phyloP scores from a whole-genome alignment of 1,284 basidiomycete genomes.

The Apiotrichum sp. region DNA sequence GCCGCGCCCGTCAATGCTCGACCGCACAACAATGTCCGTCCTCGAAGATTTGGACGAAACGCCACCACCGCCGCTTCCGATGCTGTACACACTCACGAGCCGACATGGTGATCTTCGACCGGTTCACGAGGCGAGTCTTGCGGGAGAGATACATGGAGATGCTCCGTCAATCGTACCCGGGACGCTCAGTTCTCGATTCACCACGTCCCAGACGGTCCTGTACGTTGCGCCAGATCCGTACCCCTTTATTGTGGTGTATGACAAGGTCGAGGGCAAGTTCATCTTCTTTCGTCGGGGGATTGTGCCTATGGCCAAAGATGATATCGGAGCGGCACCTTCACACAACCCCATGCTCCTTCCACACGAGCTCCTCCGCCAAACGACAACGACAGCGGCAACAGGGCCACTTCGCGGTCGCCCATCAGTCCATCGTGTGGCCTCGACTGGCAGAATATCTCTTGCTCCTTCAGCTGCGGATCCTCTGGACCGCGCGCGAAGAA shows the following conservation, averaged over 20 bases:
- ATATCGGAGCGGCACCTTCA: slow-evolving; percentile 4
- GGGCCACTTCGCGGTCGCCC: not conserved
- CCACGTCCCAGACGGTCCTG: slow-evolving; percentile 14
- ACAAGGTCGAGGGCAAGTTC: slow-evolving; percentile 24
- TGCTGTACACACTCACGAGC: slow-evolving; percentile 68
- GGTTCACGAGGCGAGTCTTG: slow-evolving; percentile 45
- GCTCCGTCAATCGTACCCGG: not conserved
- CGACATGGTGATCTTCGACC: slow-evolving; percentile 68
- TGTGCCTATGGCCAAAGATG: slow-evolving; percentile 9
- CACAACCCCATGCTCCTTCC: slow-evolving; percentile 20
- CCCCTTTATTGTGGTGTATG: slow-evolving; percentile 30
- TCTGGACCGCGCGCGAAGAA: slow-evolving; percentile 27
- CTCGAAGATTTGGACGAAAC: slow-evolving; percentile 60
- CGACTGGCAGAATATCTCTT: not conserved
- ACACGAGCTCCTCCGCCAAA: slow-evolving; percentile 23
- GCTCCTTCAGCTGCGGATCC: slow-evolving; percentile 18
- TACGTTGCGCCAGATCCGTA: slow-evolving; percentile 28
- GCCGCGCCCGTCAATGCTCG: slow-evolving; percentile 17
- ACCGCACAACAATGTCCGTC: slow-evolving; percentile 24
- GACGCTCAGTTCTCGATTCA: not conserved
- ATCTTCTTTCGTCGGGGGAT: slow-evolving; percentile 31
- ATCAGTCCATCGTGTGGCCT: not conserved
- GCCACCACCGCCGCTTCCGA: slow-evolving; percentile 61
- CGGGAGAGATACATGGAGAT: slow-evolving; percentile 5
- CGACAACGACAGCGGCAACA: not conserved